Evolutionary conservation across 225 moss, liverwort and hornwort genomes (phyloP), one percentile per base, ranked within the genome.

Genomic region (Bryum argenteum): DNA sequence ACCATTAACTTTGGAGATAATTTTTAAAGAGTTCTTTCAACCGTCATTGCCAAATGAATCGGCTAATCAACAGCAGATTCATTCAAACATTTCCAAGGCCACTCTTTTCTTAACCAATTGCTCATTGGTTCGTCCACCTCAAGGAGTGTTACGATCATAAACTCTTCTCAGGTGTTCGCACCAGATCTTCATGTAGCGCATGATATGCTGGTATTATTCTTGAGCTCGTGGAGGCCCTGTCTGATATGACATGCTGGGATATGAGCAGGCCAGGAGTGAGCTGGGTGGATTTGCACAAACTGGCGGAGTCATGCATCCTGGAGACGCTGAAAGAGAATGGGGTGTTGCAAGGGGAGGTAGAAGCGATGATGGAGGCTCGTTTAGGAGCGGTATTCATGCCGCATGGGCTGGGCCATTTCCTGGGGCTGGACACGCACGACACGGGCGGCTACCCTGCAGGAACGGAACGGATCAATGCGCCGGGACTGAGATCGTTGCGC

Each of bases 361-460:
- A 76, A 70, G 86, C 79, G 72, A 98, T 98, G 97, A 85, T 89
- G 91, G 62, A 84, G 73, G 72, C 63, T 38, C 82, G 90, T 56
- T 71, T 94, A 8, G 92, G 94, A 61, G 94, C 89, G n/a, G 63
- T 94, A 22, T 92, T 98, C 78, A 98, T 98, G 97, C 94, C 97
- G 28, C 97, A 98, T 80, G 97, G 94, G 38, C 69, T 98, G n/a
- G 97, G 94, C 47, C 97, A 98, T 77, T 98, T 98, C 71, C 65
- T 94, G 51, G 97, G 97, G 42, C 84, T 98, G 1, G 94, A 98
- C 67, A 88, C 89, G 7, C 97, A 94, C 58, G 97, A 98, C 77
- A 79, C 87, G 0, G 85, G 94, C 37, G 94, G 97, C 68, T 94
- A 89, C 60, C 94, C 89, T 2, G 68, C 78, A 76, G 94, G 94